These are phyloP conservation scores for Fusarium virguliforme DNA, from an alignment of 2,329 filamentous ascomycete species.

Conservation along the genomic window DNA sequence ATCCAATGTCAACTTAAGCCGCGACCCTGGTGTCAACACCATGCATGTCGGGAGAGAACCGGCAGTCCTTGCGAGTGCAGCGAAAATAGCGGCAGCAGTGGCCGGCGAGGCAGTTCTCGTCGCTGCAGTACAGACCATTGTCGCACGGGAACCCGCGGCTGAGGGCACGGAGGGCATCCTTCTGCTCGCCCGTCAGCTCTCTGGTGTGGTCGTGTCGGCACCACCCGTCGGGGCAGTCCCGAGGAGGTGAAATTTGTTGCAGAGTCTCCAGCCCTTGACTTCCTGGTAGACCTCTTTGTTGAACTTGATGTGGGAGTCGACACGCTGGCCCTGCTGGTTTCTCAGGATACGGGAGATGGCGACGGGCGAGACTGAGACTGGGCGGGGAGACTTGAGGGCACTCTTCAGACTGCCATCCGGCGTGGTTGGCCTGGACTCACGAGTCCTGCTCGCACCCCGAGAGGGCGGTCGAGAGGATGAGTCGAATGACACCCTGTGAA, in stretches of 20 bases:
- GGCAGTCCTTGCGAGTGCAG: slow-evolving; percentile 34
- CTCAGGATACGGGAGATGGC: slow-evolving; percentile 27
- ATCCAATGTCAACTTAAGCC: too few species aligned
- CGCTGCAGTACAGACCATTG: slow-evolving; percentile 49
- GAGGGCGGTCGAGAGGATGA: too few species aligned
- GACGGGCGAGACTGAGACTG: neutral
- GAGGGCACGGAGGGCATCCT: slow-evolving; percentile 52
- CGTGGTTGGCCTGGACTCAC: slow-evolving; percentile 25
- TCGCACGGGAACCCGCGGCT: slow-evolving; percentile 52
- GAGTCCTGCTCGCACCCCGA: too few species aligned
- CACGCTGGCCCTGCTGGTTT: slow-evolving; percentile 50
- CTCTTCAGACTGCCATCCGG: slow-evolving; percentile 40
- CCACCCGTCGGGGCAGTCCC: slow-evolving; percentile 37
- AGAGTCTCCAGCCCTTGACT: slow-evolving; percentile 53
- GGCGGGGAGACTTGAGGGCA: slow-evolving; percentile 5
- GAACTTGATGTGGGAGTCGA: slow-evolving; percentile 49
- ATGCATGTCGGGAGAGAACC: slow-evolving; percentile 43
- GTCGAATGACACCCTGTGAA: slow-evolving; percentile 34
- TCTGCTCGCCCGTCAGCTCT: slow-evolving; percentile 41
- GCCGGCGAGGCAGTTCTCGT: slow-evolving; percentile 42
- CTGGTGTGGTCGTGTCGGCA: slow-evolving; percentile 53
- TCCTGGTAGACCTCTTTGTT: slow-evolving; percentile 38
- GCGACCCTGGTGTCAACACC: slow-evolving; percentile 21
- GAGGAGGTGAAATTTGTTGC: slow-evolving; percentile 55
- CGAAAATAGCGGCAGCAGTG: slow-evolving; percentile 42